Evolutionary conservation across 2,329 filamentous ascomycete species (phyloP), one percentile per base, ranked within the genome.

Genomic region (Arachnopeziza araneosa): DNA sequence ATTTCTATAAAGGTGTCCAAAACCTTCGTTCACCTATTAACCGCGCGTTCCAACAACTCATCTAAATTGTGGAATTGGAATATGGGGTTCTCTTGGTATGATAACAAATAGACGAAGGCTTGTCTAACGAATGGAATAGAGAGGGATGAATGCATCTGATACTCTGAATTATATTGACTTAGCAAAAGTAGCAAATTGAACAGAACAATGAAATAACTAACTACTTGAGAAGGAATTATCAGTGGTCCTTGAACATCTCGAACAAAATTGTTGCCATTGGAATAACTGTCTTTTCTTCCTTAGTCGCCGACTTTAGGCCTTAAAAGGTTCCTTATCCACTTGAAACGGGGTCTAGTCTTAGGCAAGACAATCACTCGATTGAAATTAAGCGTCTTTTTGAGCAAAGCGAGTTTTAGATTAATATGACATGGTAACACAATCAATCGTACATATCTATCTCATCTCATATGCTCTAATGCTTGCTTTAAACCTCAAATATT

Each of bases 11-110:
- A 89, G 90, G 88, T 68, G 85, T 88, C 32, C 81, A 90, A 75
- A 93, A 93, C 80, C 83, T 97, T 73, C 91, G 95, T 77, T 97
- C 93, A 58, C 93, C 95, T 67, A 77, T 99, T 79, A 96, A 98
- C 86, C 90, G 92, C 76, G 95, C 95, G 72, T 99, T 99, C 86
- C 85, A 95, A 82, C 93, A 99, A 82, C 83, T 98, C 72, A 90
- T 96, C 78, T 98, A 95, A 82, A 69, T 53, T 26, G 24, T 44
- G 36, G 36, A 44, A 44, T 3, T 4, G 36, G 17, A 44, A 44
- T 12, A 5, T 4, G 36, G 36, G 6, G 36, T 44, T 44, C 17
- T 44, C 10, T 30, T 14, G 36, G 12, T 17, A 44, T 44, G 36
- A 44, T 44, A 44, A 44, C 36, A 44, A 12, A 19, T 19, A 44